These are phyloP conservation scores for Cercospora sojina DNA, from an alignment of 2,329 filamentous ascomycete species.

Conservation along the genomic window DNA sequence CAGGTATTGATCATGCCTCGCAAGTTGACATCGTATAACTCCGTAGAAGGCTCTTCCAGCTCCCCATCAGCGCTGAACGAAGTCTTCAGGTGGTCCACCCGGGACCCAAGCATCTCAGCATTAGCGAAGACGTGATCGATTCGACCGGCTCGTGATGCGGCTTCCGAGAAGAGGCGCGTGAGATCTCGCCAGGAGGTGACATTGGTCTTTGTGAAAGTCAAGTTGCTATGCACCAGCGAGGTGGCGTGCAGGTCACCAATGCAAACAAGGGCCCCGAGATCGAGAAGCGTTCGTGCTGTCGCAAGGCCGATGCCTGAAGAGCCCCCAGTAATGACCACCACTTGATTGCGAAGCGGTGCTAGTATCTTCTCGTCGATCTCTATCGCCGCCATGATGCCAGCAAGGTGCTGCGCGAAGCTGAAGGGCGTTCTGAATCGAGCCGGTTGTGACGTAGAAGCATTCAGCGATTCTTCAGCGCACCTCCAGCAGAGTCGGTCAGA, in stretches of 20 bases:
- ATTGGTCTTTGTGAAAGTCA: slow-evolving; percentile 49
- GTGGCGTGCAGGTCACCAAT: slow-evolving; percentile 54
- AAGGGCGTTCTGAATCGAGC: too few relatives aligned
- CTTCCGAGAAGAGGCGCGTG: slow-evolving; percentile 52
- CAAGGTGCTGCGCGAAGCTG: too few relatives aligned
- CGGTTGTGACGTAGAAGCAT: too few relatives aligned
- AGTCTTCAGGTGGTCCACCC: slow-evolving; percentile 37
- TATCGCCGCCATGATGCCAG: too few relatives aligned
- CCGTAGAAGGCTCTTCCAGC: slow-evolving; percentile 37
- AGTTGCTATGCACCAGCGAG: slow-evolving; percentile 29
- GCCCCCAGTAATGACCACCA: slow-evolving; percentile 48
- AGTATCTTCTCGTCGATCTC: too few relatives aligned
- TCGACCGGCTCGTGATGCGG: slow-evolving; percentile 44
- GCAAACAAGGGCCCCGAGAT: slow-evolving; percentile 56
- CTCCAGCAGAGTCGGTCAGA: too few relatives aligned
- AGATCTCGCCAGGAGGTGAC: slow-evolving; percentile 54
- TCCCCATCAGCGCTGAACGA: slow-evolving; percentile 39
- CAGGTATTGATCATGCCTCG: slow-evolving; percentile 44
- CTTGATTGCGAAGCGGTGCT: slow-evolving; percentile 10
- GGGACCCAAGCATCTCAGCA: slow-evolving; percentile 52
- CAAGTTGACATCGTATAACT: slow-evolving; percentile 45
- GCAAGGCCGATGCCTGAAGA: slow-evolving; percentile 62
- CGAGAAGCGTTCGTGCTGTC: slow-evolving; percentile 53
- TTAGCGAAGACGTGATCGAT: slow-evolving; percentile 55
- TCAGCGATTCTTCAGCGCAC: too few relatives aligned